Conservation (phyloP, 768 basidiomycete genomes). For the Suillus occidentalis region DNA sequence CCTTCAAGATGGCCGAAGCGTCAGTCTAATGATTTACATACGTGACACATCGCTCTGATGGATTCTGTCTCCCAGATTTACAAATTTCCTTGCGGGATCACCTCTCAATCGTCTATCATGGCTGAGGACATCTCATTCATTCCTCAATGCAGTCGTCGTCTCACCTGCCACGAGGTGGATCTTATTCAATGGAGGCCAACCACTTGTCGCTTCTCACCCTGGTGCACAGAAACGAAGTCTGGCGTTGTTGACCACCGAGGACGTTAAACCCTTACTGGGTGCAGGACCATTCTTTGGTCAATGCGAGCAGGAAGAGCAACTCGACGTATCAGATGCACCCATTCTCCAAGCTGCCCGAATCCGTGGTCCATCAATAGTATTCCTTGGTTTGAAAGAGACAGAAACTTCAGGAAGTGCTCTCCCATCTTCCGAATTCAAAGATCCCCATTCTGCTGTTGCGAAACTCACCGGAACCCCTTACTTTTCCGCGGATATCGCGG, state of each 20-base stretch:
- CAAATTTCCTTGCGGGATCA: constrained; percentile 59
- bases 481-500: constrained; percentile 77
- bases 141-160: constrained; percentile 69
- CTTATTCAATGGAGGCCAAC: constrained; percentile 71
- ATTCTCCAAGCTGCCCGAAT: constrained; percentile 59
- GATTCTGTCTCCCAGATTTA: constrained; percentile 31
- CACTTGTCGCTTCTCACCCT: constrained; percentile 48
- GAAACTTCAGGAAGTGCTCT: constrained; percentile 48
- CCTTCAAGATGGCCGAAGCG: constrained; percentile 30
- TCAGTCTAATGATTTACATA: constrained; percentile 18
- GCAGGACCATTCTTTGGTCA: constrained; percentile 72
- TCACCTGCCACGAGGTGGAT: constrained; percentile 72
- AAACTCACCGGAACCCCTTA: constrained; percentile 81
- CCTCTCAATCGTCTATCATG: constrained; percentile 82
- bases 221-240: constrained; percentile 38
- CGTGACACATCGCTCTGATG: constrained; percentile 5
- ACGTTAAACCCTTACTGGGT: constrained; percentile 67
- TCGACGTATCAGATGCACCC: constrained; percentile 23
- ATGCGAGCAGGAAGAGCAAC: constrained; percentile 45
- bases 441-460: constrained; percentile 50
- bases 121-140: constrained; percentile 70
- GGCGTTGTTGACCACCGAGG: constrained; percentile 57
- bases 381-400: constrained; percentile 76
- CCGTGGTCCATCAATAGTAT: constrained; percentile 62
- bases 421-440: constrained; percentile 64